Percentiles rank a stretch among this genome's conserved stretches.
Conservation (phyloP, 2,329 filamentous ascomycete genomes). For the Thermothelomyces thermophilus region DNA sequence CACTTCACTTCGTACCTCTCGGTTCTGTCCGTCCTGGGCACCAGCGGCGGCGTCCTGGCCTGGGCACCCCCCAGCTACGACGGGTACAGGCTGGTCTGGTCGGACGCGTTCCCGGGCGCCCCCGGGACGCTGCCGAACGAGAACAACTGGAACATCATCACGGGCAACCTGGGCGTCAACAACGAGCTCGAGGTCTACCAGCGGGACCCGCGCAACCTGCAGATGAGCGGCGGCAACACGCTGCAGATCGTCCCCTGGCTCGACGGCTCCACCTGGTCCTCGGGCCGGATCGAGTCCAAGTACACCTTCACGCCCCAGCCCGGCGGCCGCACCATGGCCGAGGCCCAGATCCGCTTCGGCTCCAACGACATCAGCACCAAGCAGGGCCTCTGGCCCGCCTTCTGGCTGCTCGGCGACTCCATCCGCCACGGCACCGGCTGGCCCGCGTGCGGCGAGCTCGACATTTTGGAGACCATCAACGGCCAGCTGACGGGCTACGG, state of each 20-base stretch:
- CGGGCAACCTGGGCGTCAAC: slow-evolving; percentile 40
- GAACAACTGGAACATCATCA: slow-evolving; percentile 41
- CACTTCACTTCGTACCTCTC: slow-evolving; percentile 8
- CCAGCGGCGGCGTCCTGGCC: slow-evolving; percentile 28
- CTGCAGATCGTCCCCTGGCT: slow-evolving; percentile 45
- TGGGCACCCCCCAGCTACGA: slow-evolving; percentile 33
- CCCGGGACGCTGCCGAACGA: slow-evolving; percentile 34
- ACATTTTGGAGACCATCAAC: slow-evolving; percentile 45
- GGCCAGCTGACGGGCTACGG: slow-evolving; percentile 40
- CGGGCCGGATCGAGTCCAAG: slow-evolving; percentile 43
- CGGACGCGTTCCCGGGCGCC: slow-evolving; percentile 39
- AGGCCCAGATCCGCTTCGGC: slow-evolving; percentile 42
- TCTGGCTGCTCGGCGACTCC: slow-evolving; percentile 45
- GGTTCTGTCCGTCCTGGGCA: slow-evolving; percentile 19
- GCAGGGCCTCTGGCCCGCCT: slow-evolving; percentile 48
- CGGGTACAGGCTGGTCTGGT: slow-evolving; percentile 40
- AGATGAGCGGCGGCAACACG: slow-evolving; percentile 45
- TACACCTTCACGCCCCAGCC: slow-evolving; percentile 39
- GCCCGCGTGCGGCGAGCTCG: slow-evolving; percentile 46
- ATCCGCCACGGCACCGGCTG: slow-evolving; percentile 40
- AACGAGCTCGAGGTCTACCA: slow-evolving; percentile 44
- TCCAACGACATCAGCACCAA: slow-evolving; percentile 33
- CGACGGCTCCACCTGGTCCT: slow-evolving; percentile 38
- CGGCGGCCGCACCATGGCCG: slow-evolving; percentile 36
- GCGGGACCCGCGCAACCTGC: slow-evolving; percentile 38